These are phyloP conservation scores for Hyaloscypha bicolor DNA, from an alignment of 495 filamentous ascomycete genomes.

Conservation along the genomic window DNA sequence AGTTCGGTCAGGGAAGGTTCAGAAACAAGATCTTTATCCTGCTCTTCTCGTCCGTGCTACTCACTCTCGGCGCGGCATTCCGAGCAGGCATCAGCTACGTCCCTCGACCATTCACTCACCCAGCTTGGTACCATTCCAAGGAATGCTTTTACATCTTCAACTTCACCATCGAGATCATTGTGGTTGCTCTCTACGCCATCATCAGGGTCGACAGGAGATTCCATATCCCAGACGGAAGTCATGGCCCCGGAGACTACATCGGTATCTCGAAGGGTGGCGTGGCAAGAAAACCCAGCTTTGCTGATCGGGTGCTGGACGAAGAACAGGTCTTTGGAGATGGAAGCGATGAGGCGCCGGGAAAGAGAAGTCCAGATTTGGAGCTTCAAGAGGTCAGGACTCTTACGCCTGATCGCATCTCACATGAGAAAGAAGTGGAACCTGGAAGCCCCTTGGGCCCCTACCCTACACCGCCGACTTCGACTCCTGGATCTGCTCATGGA, in stretches of 20 bases:
- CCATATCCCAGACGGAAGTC: constrained; percentile 57
- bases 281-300: neutral
- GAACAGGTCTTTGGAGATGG: constrained; percentile 17
- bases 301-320: constrained; percentile 13
- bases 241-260: constrained; percentile 30
- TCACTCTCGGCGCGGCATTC: constrained; percentile 73
- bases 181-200: constrained; percentile 65
- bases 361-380: neutral
- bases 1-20: constrained; percentile 72
- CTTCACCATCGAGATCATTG: constrained; percentile 70
- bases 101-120: constrained; percentile 52
- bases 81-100: constrained; percentile 61
- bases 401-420: neutral
- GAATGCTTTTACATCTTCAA: constrained; percentile 80
- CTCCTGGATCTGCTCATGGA: too few species aligned
- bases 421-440: neutral
- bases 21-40: constrained; percentile 67
- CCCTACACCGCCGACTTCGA: neutral
- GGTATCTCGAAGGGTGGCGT: neutral
- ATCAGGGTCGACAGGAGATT: constrained; percentile 74
- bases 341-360: neutral
- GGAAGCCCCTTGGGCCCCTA: neutral
- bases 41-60: constrained; percentile 50
- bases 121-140: constrained; percentile 69
- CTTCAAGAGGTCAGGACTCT: neutral